Percentiles rank a stretch among this genome's conserved stretches.
phyloP scores from a whole-genome alignment of 1,284 basidiomycete species.

The Exobasidium cylindrosporum region DNA sequence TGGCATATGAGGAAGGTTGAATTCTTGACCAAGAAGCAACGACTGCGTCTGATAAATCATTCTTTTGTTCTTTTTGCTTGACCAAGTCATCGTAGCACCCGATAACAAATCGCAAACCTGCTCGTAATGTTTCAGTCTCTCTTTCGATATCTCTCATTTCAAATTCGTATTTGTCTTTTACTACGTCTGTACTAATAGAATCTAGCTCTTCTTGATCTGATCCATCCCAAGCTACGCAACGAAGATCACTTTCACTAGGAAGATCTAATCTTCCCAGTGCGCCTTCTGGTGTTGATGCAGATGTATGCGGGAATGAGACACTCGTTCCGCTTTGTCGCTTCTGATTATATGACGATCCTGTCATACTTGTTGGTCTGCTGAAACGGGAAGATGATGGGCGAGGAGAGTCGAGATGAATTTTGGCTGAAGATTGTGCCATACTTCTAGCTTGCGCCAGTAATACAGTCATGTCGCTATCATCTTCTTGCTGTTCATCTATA shows the following conservation, averaged over 20 bases:
- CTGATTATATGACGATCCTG: too few relatives aligned
- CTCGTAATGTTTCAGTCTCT: not conserved
- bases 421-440: not conserved
- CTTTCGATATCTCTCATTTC: not conserved
- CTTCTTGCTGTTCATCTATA: not conserved
- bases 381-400: too few relatives aligned
- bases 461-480: not conserved
- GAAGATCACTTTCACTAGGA: not conserved
- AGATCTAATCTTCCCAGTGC: not conserved
- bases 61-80: not conserved
- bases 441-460: not conserved
- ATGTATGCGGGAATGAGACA: not conserved
- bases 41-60: not conserved
- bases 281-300: slow-evolving; percentile 6
- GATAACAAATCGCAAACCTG: slow-evolving; percentile 2
- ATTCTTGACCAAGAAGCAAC: not conserved
- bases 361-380: too few relatives aligned
- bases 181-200: not conserved
- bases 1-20: not conserved
- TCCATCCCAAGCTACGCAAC: not conserved
- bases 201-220: not conserved
- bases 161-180: not conserved
- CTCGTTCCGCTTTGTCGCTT: not conserved
- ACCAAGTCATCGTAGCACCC: slow-evolving; percentile 9
- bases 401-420: not conserved